Conservation (phyloP, 2,329 filamentous ascomycete species). For the Fusarium anguioides region DNA sequence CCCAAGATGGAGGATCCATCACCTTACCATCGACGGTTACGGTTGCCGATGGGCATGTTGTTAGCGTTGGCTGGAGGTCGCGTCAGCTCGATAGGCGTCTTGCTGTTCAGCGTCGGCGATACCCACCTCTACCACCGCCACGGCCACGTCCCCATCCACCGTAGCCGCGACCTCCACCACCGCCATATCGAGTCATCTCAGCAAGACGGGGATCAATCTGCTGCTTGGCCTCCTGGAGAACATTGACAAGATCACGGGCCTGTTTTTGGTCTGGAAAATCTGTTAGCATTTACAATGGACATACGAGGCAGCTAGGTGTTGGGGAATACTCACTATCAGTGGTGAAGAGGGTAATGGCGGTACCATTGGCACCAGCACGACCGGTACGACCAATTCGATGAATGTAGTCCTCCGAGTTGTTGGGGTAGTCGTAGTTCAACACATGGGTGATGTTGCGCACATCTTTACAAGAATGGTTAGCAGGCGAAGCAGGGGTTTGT, state of each 20-base stretch:
- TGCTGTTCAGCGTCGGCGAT: conserved; percentile 50
- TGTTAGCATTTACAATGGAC: conserved; percentile 49
- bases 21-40: conserved; percentile 64
- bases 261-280: conserved; percentile 80
- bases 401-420: conserved; percentile 99
- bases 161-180: conserved; percentile 79
- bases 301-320: background rate
- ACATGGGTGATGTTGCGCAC: conserved; percentile 99
- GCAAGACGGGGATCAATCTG: conserved; percentile 94
- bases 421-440: conserved; percentile 99
- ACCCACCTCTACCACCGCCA: conserved; percentile 63
- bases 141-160: conserved; percentile 78
- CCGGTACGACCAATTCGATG: conserved; percentile 97
- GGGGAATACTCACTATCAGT: conserved; percentile 88
- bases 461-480: conserved; percentile 91
- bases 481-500: conserved; percentile 64
- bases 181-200: conserved; percentile 95
- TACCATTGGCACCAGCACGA: conserved; percentile 92
- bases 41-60: conserved; percentile 61
- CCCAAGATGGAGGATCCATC: conserved; percentile 28
- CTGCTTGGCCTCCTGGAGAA: conserved; percentile 97
- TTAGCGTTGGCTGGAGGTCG: conserved; percentile 59
- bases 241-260: conserved; percentile 93
- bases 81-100: conserved; percentile 52
- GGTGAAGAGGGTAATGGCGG: conserved; percentile 98